These are phyloP conservation scores for Bipolaris oryzae DNA, from an alignment of 2,329 filamentous ascomycete species.

Conservation along the genomic window DNA sequence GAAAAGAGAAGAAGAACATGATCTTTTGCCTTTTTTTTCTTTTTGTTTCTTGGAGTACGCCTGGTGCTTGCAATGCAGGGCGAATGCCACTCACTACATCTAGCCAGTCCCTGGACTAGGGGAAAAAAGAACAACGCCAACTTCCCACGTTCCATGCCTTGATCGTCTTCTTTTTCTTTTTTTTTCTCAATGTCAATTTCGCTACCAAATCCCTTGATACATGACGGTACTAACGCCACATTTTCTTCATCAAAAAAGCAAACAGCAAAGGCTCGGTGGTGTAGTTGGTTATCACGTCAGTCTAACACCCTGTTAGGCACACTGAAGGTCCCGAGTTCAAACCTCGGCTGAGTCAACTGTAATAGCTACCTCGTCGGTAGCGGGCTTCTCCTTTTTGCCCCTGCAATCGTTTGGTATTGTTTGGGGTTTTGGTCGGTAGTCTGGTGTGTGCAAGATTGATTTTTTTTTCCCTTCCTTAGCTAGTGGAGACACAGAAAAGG, in stretches of 20 bases:
- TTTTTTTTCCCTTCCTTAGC: neutral
- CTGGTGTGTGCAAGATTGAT: neutral
- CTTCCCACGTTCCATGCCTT: neutral
- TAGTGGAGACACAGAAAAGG: neutral
- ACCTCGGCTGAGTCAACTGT: conserved; percentile 22
- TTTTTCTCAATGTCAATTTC: neutral
- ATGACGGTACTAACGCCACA: neutral
- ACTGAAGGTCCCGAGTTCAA: conserved; percentile 28
- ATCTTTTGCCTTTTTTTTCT: neutral
- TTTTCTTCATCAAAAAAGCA: conserved; percentile 1
- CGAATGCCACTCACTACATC: neutral
- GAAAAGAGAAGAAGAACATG: neutral
- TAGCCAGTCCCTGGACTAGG: neutral
- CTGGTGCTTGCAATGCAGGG: neutral
- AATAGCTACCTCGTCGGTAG: neutral
- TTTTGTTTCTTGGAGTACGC: neutral
- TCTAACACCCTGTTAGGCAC: conserved; percentile 45
- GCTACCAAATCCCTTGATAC: neutral
- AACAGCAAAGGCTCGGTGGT: conserved; percentile 41
- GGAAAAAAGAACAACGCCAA: neutral
- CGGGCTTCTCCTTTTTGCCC: neutral
- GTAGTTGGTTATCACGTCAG: conserved; percentile 58
- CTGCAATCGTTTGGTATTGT: neutral
- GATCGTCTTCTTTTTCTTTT: neutral
- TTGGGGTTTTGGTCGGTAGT: neutral